Evolutionary conservation across 192 early-diverging fungal genomes (phyloP), one percentile per base, ranked within the genome.

Genomic region (Backusella tarrabulga): DNA sequence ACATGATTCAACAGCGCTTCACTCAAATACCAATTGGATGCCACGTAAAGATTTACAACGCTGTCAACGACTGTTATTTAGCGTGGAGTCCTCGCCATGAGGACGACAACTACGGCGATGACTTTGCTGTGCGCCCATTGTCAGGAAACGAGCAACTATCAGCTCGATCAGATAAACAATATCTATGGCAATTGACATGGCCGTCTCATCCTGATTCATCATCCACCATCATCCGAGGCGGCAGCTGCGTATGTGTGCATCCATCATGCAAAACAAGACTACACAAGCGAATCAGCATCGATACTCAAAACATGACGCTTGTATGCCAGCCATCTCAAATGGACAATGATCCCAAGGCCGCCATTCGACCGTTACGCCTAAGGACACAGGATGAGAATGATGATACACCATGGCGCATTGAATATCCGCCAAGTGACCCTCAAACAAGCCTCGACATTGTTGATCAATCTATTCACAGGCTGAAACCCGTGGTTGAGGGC

Each of bases 361-460:
- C 63, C 41, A 23, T 81, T 83, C 23, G 85, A 83, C 68, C 82
- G 79, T 70, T 78, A 68, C 11, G 78, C 83, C 8, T 86, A 88
- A 71, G 76, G 80, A 17, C 85, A 88, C 54, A 6, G 0, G n/a
- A 23, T 0, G n/a, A 26, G 21, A 21, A 26, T 3, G n/a, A 21
- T 21, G 8, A 69, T 8, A 40, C 35, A 4, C 4, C 36, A 7
- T 80, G 79, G 79, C 52, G 44, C 0, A 38, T 80, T 6, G 79
- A 80, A 32, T 34, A 76, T 32, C 71, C 79, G 1, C 50, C 56
- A 23, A 23, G 52, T 1, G 40, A 35, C 4, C 69, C 75, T 0
- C 71, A 80, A 8, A 71, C 69, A 9, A 66, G 46, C 8, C 56
- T 76, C 1, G 76, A 80, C 35, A 56, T 77, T 2, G 75, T 77